Base-by-base conservation (phyloP, 164 flowering plant genomes). In the Chimonanthus praecox region DNA sequence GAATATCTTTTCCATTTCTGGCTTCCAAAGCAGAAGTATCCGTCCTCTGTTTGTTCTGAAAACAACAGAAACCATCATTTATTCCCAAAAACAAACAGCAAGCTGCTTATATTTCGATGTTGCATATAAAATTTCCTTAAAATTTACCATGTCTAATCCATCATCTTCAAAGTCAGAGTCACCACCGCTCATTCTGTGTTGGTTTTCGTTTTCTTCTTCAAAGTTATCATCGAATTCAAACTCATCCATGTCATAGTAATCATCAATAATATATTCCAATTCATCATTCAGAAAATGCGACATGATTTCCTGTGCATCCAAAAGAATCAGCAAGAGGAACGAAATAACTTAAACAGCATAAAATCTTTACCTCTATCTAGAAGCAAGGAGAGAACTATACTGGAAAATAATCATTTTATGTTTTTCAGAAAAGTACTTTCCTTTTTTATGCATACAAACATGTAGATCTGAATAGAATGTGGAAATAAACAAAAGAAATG, bases 21-120 rank as follows among this genome's bases (percentile, higher is more conserved):
- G 88, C 99, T 73, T 94, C 97, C 48, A 79, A 4, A 70, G 99
- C 97, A 2, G 99, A 87, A 2, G 97, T 92, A 80, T 92, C 99
- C 4, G 85, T 85, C 81, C 83, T 87, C 15, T 87, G 61, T 79
- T 89, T 87, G 76, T 71, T 78, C 94, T 92, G 77, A 45, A 47
- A 13, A 33, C 45, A 68, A 11, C 58, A 49, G 16, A n/a, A 68
- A 3, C 51, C 60, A 3, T 54, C n/a, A 0, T 13, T 54, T n/a
- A 54, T 54, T 54, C n/a, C 11, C 3, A 54, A 54, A 54, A 54
- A 54, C 4, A 54, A 51, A 3, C 9, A 49, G 46, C 46, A 44
- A 70, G 48, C 4, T 1, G 7, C 44, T 6, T 7, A 51, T 50
- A 49, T 69, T 6, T 47, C 11, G 21, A 7, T 49, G 8, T 21